Conservation (phyloP, 2,329 filamentous ascomycete genomes). For the Chlorencoelia australis region DNA sequence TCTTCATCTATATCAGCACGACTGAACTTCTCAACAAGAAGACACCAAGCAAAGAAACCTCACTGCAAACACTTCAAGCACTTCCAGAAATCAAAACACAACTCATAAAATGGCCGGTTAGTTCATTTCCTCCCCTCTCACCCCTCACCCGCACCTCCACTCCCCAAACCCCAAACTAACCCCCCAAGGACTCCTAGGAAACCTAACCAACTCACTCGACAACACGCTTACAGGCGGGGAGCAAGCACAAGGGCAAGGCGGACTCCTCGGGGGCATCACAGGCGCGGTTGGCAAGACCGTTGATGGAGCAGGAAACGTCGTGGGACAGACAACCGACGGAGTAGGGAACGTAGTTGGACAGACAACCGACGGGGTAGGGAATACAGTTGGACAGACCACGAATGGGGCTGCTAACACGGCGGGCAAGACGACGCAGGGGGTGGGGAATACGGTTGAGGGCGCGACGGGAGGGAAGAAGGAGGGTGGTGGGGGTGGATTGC, state of each 20-base stretch:
- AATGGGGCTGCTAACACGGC: constrained; percentile 13
- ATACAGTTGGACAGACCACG: constrained; percentile 2
- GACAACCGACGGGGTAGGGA: constrained; percentile 12
- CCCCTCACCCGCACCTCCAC: too few relatives aligned
- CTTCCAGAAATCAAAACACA: too few relatives aligned
- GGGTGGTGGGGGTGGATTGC: constrained; percentile 9
- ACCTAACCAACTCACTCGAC: constrained; percentile 26
- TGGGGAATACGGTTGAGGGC: constrained; percentile 1
- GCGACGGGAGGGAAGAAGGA: constrained; percentile 4
- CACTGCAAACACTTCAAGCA: too few relatives aligned
- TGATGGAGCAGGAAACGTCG: constrained; percentile 27
- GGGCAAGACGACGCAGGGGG: background rate
- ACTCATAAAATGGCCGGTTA: too few relatives aligned
- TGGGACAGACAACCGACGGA: constrained; percentile 25
- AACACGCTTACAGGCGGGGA: constrained; percentile 32
- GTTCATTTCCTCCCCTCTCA: too few relatives aligned
- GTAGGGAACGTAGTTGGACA: constrained; percentile 26
- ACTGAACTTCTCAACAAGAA: too few relatives aligned
- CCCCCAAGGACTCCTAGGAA: constrained; percentile 6
- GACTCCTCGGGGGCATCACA: constrained; percentile 28
- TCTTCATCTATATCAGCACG: too few relatives aligned
- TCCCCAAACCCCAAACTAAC: background rate
- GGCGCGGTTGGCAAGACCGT: constrained; percentile 28
- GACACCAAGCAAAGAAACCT: too few relatives aligned
- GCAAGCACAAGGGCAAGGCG: constrained; percentile 30